Base-by-base conservation (phyloP, 805 yeast species). In the Cyberlindnera bimundalis region DNA sequence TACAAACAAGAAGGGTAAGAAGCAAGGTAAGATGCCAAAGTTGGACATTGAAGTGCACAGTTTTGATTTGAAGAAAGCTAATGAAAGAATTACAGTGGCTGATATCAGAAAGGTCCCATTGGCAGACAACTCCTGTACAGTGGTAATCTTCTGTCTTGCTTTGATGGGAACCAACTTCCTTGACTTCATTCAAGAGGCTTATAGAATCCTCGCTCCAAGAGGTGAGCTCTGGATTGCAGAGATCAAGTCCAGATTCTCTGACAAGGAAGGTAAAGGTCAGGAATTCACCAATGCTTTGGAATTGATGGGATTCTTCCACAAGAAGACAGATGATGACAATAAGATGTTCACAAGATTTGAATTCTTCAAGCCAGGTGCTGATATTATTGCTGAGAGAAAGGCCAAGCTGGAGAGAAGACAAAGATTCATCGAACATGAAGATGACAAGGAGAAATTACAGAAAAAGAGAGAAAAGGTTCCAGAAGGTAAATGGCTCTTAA, bases 151-250 rank as follows among this genome's bases (percentile, higher is more conserved):
- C 63, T 93, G 99, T 62, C 71, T 93, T 36, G 93, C 98, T 0
- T 69, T 93, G 44, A 93, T 93, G 99, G 99, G 99, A 4, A 91
- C 98, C 4, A 93, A 93, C 59, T 89, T 91, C 59, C 67, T 90
- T 46, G 98, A 93, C 59, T 93, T 93, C 58, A 78, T 93, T 39
- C 72, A 80, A 43, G 99, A 93, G 60, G 98, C 96, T 0, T 74
- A 84, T 57, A 73, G 99, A 55, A 70, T 93, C 14, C 68, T 93
- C 39, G 81, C 88, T 9, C 96, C 96, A 31, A 73, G 88, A 45
- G 98, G 99, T 20, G 96, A 91, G 60, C 66, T 93, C 34, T 93
- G 99, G 99, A 88, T 93, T 34, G 93, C 98, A 2, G 99, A 93
- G 60, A 93, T 93, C 65, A 91, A 91, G 64, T 87, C 96, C 1